A percentile compares a stretch with the other conserved stretches of the same genome.
Conservation (phyloP, 345 rosid species). For the Arabidopsis arenosa region DNA sequence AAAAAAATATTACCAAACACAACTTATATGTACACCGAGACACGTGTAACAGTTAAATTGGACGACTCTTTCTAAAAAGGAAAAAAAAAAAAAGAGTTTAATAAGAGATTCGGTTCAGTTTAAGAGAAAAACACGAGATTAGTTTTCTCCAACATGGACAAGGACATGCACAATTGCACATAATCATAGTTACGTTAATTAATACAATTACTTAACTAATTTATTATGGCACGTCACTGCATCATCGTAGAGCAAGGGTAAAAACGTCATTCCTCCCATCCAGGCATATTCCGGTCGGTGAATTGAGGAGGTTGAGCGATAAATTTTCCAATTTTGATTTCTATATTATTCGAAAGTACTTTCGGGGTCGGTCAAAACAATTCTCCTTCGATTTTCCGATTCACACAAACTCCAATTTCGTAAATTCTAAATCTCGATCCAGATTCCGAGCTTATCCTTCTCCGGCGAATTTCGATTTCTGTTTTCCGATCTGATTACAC, state of each 20-base stretch:
- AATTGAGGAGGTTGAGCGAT: conserved; percentile 28
- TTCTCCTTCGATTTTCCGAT: conserved; percentile 32
- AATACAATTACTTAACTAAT: background rate
- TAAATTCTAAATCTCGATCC: background rate
- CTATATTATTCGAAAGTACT: no score
- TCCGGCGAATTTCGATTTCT: background rate
- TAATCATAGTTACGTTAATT: background rate
- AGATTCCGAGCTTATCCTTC: conserved; percentile 5
- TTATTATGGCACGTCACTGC: conserved; percentile 19
- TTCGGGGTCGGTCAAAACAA: conserved; percentile 9
- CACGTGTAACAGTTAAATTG: background rate
- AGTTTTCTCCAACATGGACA: conserved; percentile 12
- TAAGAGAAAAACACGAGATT: background rate
- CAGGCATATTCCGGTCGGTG: conserved; percentile 46
- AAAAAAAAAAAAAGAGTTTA: background rate
- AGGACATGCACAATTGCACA: conserved; percentile 31
- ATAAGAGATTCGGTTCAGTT: background rate
- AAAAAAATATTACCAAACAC: no score
- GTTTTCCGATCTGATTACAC: conserved; percentile 23
- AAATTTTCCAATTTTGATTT: background rate
- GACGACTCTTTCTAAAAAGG: background rate
- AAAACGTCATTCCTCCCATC: background rate
- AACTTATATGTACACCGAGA: background rate
- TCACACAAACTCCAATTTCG: background rate
- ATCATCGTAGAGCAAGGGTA: conserved; percentile 12